Conservation (phyloP, 2,329 filamentous ascomycete species). For the Fusarium nelsonii region DNA sequence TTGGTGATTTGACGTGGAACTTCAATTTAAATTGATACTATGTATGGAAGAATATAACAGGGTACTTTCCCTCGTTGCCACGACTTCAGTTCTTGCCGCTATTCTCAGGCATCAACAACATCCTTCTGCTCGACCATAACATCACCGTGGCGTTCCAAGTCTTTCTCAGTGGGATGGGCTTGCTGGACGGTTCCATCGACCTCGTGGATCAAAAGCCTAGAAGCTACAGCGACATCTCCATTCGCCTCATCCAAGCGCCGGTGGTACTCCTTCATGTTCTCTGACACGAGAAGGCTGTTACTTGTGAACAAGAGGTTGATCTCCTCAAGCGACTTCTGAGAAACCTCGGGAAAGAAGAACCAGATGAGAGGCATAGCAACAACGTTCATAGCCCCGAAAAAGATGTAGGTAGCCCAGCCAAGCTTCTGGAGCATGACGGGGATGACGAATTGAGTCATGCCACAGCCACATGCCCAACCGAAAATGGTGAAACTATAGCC, state of each 20-base stretch:
- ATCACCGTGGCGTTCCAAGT: neutral
- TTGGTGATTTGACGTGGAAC: neutral
- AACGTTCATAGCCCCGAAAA: neutral
- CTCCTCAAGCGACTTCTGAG: neutral
- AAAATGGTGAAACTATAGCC: constrained; percentile 1
- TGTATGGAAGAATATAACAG: neutral
- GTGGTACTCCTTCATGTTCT: neutral
- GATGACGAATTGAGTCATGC: constrained; percentile 1
- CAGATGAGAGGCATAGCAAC: neutral
- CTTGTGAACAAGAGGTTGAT: neutral
- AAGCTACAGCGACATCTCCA: neutral
- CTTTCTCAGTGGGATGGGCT: neutral
- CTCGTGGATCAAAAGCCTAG: neutral
- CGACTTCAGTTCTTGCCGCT: too few species aligned
- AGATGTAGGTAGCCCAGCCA: neutral
- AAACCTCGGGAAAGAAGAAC: constrained; percentile 1
- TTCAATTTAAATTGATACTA: neutral
- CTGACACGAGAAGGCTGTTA: neutral
- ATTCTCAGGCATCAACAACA: neutral
- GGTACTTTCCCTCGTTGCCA: too few species aligned
- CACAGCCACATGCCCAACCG: neutral
- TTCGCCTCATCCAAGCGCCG: neutral
- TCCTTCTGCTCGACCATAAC: neutral
- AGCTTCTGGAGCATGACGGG: neutral
- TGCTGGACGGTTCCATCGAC: neutral